Evolutionary conservation across 176 grass and related monocot genomes (phyloP).

Genomic region (maize (Zea mays)): DNA sequence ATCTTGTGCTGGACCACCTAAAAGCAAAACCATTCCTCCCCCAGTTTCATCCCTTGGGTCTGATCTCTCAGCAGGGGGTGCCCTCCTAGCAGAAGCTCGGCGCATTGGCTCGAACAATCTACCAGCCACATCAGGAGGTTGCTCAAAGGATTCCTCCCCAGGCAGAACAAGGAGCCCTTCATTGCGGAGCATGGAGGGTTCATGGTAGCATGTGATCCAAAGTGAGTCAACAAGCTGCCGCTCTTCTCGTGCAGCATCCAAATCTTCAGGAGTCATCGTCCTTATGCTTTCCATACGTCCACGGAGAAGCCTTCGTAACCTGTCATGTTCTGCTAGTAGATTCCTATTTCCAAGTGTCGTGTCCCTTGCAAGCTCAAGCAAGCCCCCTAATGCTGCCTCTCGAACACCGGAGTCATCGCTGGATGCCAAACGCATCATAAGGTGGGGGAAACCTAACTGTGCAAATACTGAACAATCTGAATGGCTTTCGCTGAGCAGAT

Average conservation of each 20-base stretch:
- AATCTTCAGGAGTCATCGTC: constrained; percentile 68
- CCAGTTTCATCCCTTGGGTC: constrained; percentile 27
- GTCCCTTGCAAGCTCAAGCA: constrained; percentile 70
- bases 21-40: constrained; percentile 47
- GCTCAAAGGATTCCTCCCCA: constrained; percentile 62
- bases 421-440: constrained; percentile 69
- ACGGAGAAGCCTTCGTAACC: constrained; percentile 54
- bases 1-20: constrained; percentile 46
- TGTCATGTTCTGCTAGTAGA: constrained; percentile 49
- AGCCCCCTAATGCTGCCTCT: constrained; percentile 72
- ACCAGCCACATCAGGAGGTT: constrained; percentile 65
- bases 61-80: constrained; percentile 25
- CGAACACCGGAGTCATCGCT: constrained; percentile 72
- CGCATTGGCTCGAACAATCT: constrained; percentile 63
- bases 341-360: constrained; percentile 45
- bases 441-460: constrained; percentile 65
- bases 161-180: constrained; percentile 76
- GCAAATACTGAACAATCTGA: constrained; percentile 62
- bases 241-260: constrained; percentile 77
- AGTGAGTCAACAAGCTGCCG: constrained; percentile 74
- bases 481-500: constrained; percentile 70
- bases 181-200: constrained; percentile 62
- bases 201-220: constrained; percentile 69
- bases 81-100: constrained; percentile 31
- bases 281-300: constrained; percentile 63